Evolutionary conservation across 2,329 filamentous ascomycete species (phyloP).

Genomic region (Epichloe glyceriae): DNA sequence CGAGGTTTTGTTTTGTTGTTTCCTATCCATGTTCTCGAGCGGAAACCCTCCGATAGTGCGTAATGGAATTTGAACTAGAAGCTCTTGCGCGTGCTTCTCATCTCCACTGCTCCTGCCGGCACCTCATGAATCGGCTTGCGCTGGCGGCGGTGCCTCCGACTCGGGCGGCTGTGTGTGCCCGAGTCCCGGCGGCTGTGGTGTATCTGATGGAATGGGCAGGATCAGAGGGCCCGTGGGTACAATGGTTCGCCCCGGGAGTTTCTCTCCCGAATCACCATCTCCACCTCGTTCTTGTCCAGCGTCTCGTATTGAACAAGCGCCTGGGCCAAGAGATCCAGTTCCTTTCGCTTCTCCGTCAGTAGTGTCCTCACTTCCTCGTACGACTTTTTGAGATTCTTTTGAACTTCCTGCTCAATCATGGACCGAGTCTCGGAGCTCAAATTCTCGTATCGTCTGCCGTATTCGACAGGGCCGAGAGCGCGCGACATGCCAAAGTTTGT

Average conservation of each 20-base stretch:
- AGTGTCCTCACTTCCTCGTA: conserved; percentile 61
- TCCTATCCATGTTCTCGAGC: too few relatives aligned
- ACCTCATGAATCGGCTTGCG: conserved; percentile 16
- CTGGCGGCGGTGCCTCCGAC: conserved; percentile 20
- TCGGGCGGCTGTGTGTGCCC: conserved; percentile 20
- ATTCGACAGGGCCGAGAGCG: conserved; percentile 78
- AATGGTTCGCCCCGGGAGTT: conserved; percentile 50
- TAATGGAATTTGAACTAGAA: too few relatives aligned
- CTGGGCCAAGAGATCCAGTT: conserved; percentile 77
- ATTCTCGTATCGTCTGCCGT: conserved; percentile 64
- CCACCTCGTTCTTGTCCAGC: conserved; percentile 75
- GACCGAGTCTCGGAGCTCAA: conserved; percentile 79
- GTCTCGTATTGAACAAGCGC: conserved; percentile 93
- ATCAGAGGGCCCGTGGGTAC: conserved; percentile 40
- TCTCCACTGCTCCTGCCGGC: conserved; percentile 7
- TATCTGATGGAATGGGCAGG: conserved; percentile 23
- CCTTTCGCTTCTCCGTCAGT: conserved; percentile 61
- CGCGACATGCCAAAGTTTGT: conserved; percentile 83
- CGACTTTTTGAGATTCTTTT: conserved; percentile 69
- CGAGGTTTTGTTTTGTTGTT: too few relatives aligned
- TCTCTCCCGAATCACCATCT: conserved; percentile 77
- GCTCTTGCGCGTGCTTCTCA: too few relatives aligned
- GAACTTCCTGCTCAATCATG: conserved; percentile 78
- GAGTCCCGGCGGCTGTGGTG: conserved; percentile 22
- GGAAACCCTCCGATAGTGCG: too few relatives aligned